A percentile compares a stretch with the other conserved stretches of the same genome.
These are phyloP conservation scores for Venturia nashicola DNA, from an alignment of 2,329 filamentous ascomycete genomes.

Conservation along the genomic window DNA sequence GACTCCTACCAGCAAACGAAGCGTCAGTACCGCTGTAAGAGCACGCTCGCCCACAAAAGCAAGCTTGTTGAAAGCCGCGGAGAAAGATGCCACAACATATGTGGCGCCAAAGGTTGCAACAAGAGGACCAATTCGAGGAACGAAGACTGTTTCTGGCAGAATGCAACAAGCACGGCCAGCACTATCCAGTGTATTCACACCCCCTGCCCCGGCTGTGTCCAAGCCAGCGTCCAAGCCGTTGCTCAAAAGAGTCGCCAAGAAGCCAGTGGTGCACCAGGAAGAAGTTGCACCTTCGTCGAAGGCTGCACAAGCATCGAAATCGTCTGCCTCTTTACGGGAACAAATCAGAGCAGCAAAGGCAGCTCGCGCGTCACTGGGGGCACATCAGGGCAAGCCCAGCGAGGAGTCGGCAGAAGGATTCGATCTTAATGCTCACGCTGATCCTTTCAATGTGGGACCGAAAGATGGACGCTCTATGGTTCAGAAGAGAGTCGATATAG, in stretches of 20 bases:
- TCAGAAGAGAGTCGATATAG: conserved; percentile 58
- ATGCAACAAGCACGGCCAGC: not conserved
- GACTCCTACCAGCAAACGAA: conserved; percentile 21
- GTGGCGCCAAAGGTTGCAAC: conserved; percentile 14
- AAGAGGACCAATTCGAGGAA: conserved; percentile 13
- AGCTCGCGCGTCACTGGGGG: conserved; percentile 37
- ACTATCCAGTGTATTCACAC: not conserved
- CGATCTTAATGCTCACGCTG: conserved; percentile 46
- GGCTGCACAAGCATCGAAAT: conserved; percentile 40
- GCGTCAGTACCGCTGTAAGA: conserved; percentile 16
- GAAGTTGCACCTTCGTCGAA: conserved; percentile 15
- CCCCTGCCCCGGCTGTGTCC: not conserved
- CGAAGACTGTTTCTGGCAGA: conserved; percentile 6
- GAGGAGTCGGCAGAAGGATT: conserved; percentile 22
- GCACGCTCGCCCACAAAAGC: conserved; percentile 8
- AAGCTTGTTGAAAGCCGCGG: conserved; percentile 1
- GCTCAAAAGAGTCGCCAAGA: not conserved
- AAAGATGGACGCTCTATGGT: conserved; percentile 56
- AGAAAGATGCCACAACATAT: conserved; percentile 14
- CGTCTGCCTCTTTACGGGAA: conserved; percentile 70
- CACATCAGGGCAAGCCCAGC: conserved; percentile 5
- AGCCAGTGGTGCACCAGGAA: not conserved
- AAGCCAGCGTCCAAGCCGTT: not conserved
- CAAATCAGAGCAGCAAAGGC: conserved; percentile 91
- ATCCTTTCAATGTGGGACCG: conserved; percentile 59